Evolutionary conservation across 768 basidiomycete genomes (phyloP), one percentile per base, ranked within the genome.

Genomic region (Cyclocybe cylindracea): DNA sequence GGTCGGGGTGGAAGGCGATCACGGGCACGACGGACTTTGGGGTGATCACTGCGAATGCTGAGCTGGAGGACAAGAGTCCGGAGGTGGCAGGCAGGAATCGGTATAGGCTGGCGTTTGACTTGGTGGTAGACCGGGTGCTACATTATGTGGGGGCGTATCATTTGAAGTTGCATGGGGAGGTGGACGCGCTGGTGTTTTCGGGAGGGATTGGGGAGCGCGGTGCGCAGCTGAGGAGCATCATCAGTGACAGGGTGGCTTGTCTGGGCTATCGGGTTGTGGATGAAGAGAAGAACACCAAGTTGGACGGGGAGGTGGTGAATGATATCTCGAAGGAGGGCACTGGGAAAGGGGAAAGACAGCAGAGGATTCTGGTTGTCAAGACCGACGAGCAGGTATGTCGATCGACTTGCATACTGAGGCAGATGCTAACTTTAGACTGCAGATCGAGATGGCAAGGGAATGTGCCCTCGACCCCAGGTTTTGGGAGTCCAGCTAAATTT

Each of bases 181-280:
- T 94, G 9, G 88, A 94, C 64, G 92, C 87, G 1, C 61, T 95
- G 38, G 89, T 94, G 10, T 94, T 95, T 65, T 78, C 89, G 0
- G 93, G 94, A 3, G 93, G 93, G 0, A 91, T 97, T 46, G 94
- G 94, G 0, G 94, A 97, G 68, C 78, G 76, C 57, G 82, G 85
- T 53, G 72, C 68, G 13, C 76, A 80, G 57, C 68, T 98, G 48
- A 70, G 94, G 38, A 63, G 70, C 37, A 80, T 81, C 14, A 73
- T 95, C 13, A 76, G 77, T 3, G 66, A 75, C 34, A 73, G 77
- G 33, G 70, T 87, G 11, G 58, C 46, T 13, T 88, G 83, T 69
- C 64, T 94, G 39, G 91, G 91, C 1, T 86, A 85, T 51, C 68
- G 73, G 24, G 50, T 54, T 0, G 67, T 90, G 9, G 79, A 85